Base-by-base conservation (phyloP, 768 basidiomycete species). In the Phaeolepiota aurea region DNA sequence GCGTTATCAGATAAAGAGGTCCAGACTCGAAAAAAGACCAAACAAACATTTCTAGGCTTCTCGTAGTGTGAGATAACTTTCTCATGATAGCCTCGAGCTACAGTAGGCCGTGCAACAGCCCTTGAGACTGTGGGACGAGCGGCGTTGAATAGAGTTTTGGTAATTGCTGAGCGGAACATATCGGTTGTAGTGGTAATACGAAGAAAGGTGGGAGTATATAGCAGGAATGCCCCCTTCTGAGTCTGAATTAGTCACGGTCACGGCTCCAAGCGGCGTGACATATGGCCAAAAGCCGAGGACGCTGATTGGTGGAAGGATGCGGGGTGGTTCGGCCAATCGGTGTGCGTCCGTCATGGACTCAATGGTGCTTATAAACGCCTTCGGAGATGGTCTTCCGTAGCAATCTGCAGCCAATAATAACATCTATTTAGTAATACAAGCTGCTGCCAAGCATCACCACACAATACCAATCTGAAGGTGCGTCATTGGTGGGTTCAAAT, bases 11-110 rank as follows among this genome's bases (percentile, higher is more conserved):
- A 75, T 76, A 74, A 70, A 49, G 47, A 41, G 46, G 48, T 54
- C 62, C 49, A 62, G 59, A 58, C 49, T 53, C 33, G 32, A 51
- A 58, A 62, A 65, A 48, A 52, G 56, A 50, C 47, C 48, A 55
- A 49, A 76, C 85, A 40, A 54, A 97, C 94, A 68, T 99, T 99
- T 72, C 87, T 80, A 49, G 96, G 96, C 64, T 77, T 80, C 72
- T 98, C 94, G 62, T 98, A 98, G 66, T 98, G 96, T 18, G 88
- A 86, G 48, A 93, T 90, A 37, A 98, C 94, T 55, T 97, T 96
- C 61, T 93, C 90, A 57, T 97, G 93, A 58, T 97, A 97, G 3
- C 68, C 72, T 53, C 92, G 79, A 51, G 72, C 67, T 40, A 74
- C 58, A 14, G 74, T 54, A n/a, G 82, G 77, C 2, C 71, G 61